These are phyloP conservation scores for Helicosporidium sp. DNA, from an alignment of 139 green algal species.

Conservation along the genomic window DNA sequence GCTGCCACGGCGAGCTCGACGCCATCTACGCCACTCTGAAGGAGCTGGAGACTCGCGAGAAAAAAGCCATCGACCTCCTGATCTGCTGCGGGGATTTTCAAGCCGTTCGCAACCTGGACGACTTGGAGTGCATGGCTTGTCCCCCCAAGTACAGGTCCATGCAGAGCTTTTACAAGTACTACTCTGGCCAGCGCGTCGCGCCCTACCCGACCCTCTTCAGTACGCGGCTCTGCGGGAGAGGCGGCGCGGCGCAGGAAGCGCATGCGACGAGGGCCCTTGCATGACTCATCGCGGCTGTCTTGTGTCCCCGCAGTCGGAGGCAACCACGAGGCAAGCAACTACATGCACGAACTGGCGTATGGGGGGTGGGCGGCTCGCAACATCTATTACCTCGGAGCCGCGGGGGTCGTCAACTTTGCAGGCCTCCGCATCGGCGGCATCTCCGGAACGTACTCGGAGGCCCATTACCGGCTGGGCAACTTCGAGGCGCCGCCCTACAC, in stretches of 20 bases:
- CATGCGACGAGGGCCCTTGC: not conserved
- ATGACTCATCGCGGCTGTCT: not conserved
- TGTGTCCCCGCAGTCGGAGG: conserved; percentile 56
- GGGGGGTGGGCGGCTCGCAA: conserved; percentile 87
- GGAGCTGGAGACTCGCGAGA: conserved; percentile 36
- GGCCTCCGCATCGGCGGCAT: conserved; percentile 81
- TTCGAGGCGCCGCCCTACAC: conserved; percentile 70
- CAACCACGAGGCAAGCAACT: conserved; percentile 91
- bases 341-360: conserved; percentile 89
- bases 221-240: conserved; percentile 7
- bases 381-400: conserved; percentile 86
- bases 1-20: conserved; percentile 81
- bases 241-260: not conserved
- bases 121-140: conserved; percentile 81
- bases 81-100: conserved; percentile 97
- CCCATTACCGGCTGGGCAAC: conserved; percentile 59
- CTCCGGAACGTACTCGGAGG: conserved; percentile 73
- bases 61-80: conserved; percentile 70
- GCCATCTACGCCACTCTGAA: conserved; percentile 71
- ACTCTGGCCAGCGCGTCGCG: conserved; percentile 48
- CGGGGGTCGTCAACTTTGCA: conserved; percentile 74
- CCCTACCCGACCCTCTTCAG: conserved; percentile 86
- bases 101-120: conserved; percentile 82
- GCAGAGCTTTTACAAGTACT: conserved; percentile 90
- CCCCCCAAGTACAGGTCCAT: conserved; percentile 82